These are phyloP conservation scores for Eleusine indica DNA, from an alignment of 176 grass and related monocot genomes.

Conservation along the genomic window DNA sequence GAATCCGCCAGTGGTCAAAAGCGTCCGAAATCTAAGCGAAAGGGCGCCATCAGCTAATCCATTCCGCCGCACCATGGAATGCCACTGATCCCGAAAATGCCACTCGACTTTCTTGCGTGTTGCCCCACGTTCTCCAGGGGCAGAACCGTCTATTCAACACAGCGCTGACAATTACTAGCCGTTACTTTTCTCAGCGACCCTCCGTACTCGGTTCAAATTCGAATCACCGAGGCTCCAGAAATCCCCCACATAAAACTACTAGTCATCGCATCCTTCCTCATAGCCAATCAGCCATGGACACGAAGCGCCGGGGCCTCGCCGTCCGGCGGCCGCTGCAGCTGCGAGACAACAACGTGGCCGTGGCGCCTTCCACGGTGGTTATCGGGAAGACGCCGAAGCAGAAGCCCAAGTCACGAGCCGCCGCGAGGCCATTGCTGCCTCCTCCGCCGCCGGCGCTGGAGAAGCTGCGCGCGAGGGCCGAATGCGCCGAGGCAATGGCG, in stretches of 20 bases:
- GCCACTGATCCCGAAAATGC: not conserved
- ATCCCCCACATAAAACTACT: not conserved
- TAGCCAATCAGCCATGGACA: constrained; percentile 2
- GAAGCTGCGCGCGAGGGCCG: not conserved
- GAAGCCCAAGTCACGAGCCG: not conserved
- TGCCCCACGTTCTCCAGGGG: not conserved
- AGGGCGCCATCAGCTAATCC: not conserved
- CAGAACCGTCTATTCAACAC: not conserved
- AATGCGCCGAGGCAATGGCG: too few species aligned
- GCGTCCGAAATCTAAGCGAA: not conserved
- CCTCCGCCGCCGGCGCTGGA: not conserved
- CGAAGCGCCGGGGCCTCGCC: not conserved
- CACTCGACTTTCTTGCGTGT: not conserved
- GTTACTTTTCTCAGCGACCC: constrained; percentile 23
- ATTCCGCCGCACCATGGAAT: not conserved
- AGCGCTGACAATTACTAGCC: constrained; percentile 27
- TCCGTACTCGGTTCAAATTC: constrained; percentile 25
- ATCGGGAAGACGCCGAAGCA: constrained; percentile 1
- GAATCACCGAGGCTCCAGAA: constrained; percentile 4
- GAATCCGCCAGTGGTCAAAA: not conserved
- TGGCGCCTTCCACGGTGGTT: not conserved
- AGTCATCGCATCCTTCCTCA: not conserved
- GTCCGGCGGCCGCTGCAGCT: constrained; percentile 50
- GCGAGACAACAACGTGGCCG: constrained; percentile 48
- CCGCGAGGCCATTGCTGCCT: not conserved